A percentile compares a stretch with the other conserved stretches of the same genome.
Conservation (phyloP, 73 alveolate species). For the Paramecium pentaurelia region DNA sequence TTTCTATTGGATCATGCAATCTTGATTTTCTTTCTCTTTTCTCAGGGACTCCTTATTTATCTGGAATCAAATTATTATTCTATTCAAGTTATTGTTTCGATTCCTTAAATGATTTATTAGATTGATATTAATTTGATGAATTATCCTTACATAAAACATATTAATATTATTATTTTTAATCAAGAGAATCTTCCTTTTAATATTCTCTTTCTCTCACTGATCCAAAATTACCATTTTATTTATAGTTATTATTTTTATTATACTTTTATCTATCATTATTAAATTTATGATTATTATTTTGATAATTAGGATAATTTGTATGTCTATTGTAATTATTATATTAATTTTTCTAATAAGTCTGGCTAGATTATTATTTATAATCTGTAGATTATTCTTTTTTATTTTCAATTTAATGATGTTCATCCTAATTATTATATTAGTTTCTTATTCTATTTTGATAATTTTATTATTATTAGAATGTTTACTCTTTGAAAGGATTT, state of each 20-base stretch:
- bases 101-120: neutral
- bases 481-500: neutral
- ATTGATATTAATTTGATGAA: neutral
- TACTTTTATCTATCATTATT: neutral
- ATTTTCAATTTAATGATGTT: neutral
- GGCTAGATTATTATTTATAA: neutral
- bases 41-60: neutral
- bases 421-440: neutral
- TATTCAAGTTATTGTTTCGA: neutral
- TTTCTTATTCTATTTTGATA: neutral
- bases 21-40: slow-evolving; percentile 3
- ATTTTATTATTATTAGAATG: neutral
- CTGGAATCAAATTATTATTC: neutral
- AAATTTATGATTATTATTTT: neutral
- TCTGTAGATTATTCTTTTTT: neutral
- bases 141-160: neutral
- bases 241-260: neutral
- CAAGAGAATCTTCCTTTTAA: neutral
- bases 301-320: neutral
- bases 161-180: neutral
- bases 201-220: neutral
- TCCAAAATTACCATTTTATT: neutral
- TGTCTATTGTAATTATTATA: neutral
- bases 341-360: neutral
- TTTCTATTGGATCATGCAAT: neutral